Base-by-base conservation (phyloP, 768 basidiomycete species). In the Lactarius evosmus region DNA sequence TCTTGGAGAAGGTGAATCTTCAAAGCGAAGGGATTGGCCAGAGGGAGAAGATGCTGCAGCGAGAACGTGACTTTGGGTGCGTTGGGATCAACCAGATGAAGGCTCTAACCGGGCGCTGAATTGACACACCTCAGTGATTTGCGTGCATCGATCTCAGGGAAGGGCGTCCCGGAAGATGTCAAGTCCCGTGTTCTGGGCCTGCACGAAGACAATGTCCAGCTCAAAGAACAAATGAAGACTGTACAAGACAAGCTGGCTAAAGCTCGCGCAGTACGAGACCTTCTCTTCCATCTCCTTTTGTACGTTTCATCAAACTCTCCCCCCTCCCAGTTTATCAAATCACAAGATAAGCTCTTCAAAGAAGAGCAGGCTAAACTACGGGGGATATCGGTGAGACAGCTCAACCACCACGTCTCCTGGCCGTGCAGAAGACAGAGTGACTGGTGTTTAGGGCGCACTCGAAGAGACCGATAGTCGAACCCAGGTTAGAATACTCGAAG, bases 1-100 rank as follows among this genome's bases (percentile, higher is more conserved):
- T 98, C 0, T 76, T 96, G 30, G 95, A 98, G 73, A 98, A 98
- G 76, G 89, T 97, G 60, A 90, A 82, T 65, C 76, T 96, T 41
- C 96, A 97, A 74, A 88, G 86, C 69, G 91, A 94, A 54, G 88
- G 91, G n/a, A 93, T 98, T 66, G 86, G 86, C 16, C 89, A 95
- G 69, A 79, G 95, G 57, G 96, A 97, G 72, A 85, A 78, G 72
- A 85, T 93, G 84, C 78, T 98, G 40, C 88, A 90, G 70, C 83
- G 92, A 53, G 94, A 96, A 72, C 85, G 89, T 52, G 90, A 90
- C 66, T 87, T 93, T 72, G 88, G 91, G 90, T 92, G 71, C 46
- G 80, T 67, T 71, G 65, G 36, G 38, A 51, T 19, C 58, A 59
- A 58, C n/a, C 32, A 7, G 61, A 30, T 49, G 22, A 49, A 16